These are phyloP conservation scores for Protostelium mycophagum DNA, from an alignment of 78 protist species.

Conservation along the genomic window DNA sequence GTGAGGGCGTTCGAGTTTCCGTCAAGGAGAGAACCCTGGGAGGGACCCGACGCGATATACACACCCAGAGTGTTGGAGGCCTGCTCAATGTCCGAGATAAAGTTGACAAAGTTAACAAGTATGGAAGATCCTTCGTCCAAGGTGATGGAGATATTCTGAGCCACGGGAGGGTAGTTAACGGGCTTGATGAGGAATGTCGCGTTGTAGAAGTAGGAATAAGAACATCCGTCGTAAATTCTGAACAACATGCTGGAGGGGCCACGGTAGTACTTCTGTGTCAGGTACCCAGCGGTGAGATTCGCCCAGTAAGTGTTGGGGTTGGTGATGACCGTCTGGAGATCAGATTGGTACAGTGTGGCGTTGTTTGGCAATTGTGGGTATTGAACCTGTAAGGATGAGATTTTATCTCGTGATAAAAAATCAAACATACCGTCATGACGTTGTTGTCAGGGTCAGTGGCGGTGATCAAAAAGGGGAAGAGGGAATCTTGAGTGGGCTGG, in stretches of 20 bases:
- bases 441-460: conserved; percentile 37
- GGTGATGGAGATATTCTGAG: not conserved
- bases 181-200: not conserved
- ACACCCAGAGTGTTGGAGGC: not conserved
- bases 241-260: not conserved
- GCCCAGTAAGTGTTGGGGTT: not conserved
- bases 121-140: not conserved
- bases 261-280: not conserved
- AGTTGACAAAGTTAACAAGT: not conserved
- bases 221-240: not conserved
- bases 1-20: not conserved
- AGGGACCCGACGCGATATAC: not conserved
- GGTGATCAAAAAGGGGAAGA: not conserved
- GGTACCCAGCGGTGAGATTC: not conserved
- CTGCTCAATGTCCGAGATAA: not conserved
- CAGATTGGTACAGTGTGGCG: not conserved
- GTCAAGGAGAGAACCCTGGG: not conserved
- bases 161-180: not conserved
- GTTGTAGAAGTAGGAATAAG: not conserved
- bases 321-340: not conserved
- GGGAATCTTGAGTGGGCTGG: not conserved
- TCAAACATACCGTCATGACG: not conserved
- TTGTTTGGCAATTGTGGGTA: not conserved
- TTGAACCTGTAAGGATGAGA: no score
- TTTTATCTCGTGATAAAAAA: no score